Conservation (phyloP, 306 rosid genomes). For the Vigna mungo region DNA sequence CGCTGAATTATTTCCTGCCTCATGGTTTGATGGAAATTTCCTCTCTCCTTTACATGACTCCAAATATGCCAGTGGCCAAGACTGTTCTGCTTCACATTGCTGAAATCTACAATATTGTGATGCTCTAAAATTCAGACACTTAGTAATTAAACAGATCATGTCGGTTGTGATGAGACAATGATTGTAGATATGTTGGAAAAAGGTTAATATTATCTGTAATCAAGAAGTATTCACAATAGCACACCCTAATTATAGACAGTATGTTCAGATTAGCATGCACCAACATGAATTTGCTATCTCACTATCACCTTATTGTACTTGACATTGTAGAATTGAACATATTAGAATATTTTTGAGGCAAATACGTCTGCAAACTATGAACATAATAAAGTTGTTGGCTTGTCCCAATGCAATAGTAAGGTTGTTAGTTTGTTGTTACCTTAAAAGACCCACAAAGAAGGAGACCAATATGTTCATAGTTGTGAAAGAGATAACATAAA, state of each 20-base stretch:
- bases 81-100: constrained; percentile 36
- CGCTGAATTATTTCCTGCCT: too few relatives aligned
- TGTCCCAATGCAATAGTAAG: too few relatives aligned
- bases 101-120: constrained; percentile 48
- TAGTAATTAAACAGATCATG: not conserved
- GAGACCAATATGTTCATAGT: too few relatives aligned
- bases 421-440: too few relatives aligned
- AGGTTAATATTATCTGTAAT: not conserved
- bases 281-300: not conserved
- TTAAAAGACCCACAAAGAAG: too few relatives aligned
- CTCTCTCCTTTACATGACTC: constrained; percentile 40
- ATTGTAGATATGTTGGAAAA: not conserved
- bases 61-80: constrained; percentile 46
- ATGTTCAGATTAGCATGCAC: too few relatives aligned
- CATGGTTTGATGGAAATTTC: too few relatives aligned
- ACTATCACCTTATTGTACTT: too few relatives aligned
- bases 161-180: not conserved
- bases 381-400: too few relatives aligned
- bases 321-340: too few relatives aligned
- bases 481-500: too few relatives aligned
- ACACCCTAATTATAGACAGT: not conserved
- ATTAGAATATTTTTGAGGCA: not conserved
- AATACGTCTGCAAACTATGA: too few relatives aligned
- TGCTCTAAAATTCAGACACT: not conserved
- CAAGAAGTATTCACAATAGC: not conserved